Percentiles rank a stretch among this genome's conserved stretches.
Conservation (phyloP, 2,329 filamentous ascomycete genomes). For the Myotisia sp. region DNA sequence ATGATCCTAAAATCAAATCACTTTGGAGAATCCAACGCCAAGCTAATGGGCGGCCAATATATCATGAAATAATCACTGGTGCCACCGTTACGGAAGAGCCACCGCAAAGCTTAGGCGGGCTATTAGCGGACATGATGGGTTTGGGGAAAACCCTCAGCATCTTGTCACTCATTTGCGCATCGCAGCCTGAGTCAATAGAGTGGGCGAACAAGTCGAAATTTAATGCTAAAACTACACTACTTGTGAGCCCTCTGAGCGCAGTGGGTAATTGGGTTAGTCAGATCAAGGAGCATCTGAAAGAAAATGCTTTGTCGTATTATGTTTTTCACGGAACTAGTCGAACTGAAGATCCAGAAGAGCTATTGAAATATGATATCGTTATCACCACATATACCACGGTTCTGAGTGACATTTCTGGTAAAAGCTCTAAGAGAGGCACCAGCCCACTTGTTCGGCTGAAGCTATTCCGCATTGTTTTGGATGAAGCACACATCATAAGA, state of each 20-base stretch:
- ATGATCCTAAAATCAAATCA: conserved; percentile 54
- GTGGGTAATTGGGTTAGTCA: conserved; percentile 92
- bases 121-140: conserved; percentile 78
- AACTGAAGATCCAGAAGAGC: conserved; percentile 50
- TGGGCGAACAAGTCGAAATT: conserved; percentile 42
- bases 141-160: conserved; percentile 80
- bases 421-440: conserved; percentile 44
- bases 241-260: conserved; percentile 80
- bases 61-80: conserved; percentile 75
- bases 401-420: conserved; percentile 58
- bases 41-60: conserved; percentile 46
- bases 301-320: conserved; percentile 53
- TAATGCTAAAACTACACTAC: conserved; percentile 66
- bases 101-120: conserved; percentile 54
- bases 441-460: conserved; percentile 62
- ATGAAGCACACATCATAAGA: conserved; percentile 90
- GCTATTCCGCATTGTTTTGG: conserved; percentile 87
- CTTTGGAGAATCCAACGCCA: conserved; percentile 58
- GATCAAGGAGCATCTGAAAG: conserved; percentile 63
- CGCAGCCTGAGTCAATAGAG: conserved; percentile 44
- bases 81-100: conserved; percentile 47
- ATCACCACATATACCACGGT: conserved; percentile 89
- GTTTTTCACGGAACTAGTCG: conserved; percentile 76
- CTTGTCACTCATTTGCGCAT: conserved; percentile 58
- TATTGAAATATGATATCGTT: conserved; percentile 66